Evolutionary conservation across 1,139 yeast genomes (phyloP).

Genomic region (Ogataea hybrid): DNA sequence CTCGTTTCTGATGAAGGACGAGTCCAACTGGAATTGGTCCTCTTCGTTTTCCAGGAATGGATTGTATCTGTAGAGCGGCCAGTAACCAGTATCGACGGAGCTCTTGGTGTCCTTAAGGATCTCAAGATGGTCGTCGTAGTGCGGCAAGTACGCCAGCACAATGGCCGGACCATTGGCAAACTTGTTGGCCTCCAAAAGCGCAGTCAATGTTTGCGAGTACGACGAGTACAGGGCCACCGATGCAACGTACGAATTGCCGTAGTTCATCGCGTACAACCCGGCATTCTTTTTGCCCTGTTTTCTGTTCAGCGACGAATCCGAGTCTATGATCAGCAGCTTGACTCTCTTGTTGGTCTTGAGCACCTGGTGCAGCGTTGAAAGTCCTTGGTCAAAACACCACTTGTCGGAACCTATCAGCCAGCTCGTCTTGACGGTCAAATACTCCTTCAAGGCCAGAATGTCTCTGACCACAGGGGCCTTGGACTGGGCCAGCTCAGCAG

Average conservation of each 20-base stretch:
- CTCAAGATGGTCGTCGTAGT: slow-evolving; percentile 66
- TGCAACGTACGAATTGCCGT: slow-evolving; percentile 87
- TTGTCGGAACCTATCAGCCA: slow-evolving; percentile 96
- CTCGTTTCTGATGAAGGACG: slow-evolving; percentile 76
- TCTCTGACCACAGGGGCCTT: slow-evolving; percentile 29
- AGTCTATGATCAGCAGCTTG: slow-evolving; percentile 84
- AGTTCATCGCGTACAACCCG: slow-evolving; percentile 94
- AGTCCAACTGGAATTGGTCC: slow-evolving; percentile 73
- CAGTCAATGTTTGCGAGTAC: slow-evolving; percentile 88
- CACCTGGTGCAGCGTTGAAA: slow-evolving; percentile 88
- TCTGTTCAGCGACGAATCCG: slow-evolving; percentile 70
- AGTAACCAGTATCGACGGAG: slow-evolving; percentile 90
- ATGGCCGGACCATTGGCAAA: slow-evolving; percentile 83
- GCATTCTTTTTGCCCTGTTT: slow-evolving; percentile 79
- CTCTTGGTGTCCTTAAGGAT: slow-evolving; percentile 83
- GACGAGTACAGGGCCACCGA: slow-evolving; percentile 93
- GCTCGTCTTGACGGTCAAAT: slow-evolving; percentile 48
- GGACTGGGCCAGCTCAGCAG: slow-evolving; percentile 41
- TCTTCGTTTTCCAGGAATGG: slow-evolving; percentile 51
- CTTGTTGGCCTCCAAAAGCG: slow-evolving; percentile 83
- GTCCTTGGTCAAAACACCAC: slow-evolving; percentile 92
- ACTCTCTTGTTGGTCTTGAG: slow-evolving; percentile 66
- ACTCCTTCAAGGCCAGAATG: slow-evolving; percentile 45
- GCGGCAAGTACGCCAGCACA: slow-evolving; percentile 89
- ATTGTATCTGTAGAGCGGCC: slow-evolving; percentile 91